Evolutionary conservation across 139 green algal species (phyloP).

Genomic region (Zygnema circumcarinatum): DNA sequence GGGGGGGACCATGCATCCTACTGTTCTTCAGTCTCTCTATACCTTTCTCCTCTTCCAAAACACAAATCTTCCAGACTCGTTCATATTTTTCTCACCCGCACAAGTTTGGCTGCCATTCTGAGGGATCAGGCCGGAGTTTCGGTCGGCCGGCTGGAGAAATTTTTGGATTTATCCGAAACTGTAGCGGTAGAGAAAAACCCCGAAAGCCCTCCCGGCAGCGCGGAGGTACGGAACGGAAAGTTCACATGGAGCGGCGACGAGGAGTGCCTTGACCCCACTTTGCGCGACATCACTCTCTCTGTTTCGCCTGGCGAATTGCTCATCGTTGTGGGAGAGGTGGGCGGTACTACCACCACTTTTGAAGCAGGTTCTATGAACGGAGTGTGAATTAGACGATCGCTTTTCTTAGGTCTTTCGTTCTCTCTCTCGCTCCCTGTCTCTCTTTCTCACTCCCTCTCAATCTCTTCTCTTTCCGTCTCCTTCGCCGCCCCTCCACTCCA

Average conservation of each 20-base stretch:
- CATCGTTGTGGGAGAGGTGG: conserved; percentile 52
- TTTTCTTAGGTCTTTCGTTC: background rate
- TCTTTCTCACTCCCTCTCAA: background rate
- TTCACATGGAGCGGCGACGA: background rate
- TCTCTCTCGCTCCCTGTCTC: conserved; percentile 10
- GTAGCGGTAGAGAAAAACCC: background rate
- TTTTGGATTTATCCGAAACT: conserved; percentile 42
- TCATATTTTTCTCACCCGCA: no score
- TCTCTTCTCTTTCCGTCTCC: background rate
- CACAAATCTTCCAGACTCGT: no score
- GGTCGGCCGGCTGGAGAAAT: conserved; percentile 42
- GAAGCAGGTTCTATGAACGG: no score
- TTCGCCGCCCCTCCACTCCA: no score
- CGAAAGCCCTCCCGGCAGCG: background rate
- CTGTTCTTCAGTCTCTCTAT: background rate
- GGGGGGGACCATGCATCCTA: no score
- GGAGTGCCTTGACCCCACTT: conserved; percentile 6
- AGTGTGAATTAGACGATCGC: no score
- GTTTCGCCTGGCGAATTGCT: conserved; percentile 34
- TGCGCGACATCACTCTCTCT: conserved; percentile 32
- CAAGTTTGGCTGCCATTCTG: background rate
- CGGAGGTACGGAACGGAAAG: background rate
- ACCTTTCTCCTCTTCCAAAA: no score
- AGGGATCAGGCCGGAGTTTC: conserved; percentile 45
- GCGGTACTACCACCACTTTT: no score